Base-by-base conservation (phyloP, 768 basidiomycete species). In the Hericium alpestre region DNA sequence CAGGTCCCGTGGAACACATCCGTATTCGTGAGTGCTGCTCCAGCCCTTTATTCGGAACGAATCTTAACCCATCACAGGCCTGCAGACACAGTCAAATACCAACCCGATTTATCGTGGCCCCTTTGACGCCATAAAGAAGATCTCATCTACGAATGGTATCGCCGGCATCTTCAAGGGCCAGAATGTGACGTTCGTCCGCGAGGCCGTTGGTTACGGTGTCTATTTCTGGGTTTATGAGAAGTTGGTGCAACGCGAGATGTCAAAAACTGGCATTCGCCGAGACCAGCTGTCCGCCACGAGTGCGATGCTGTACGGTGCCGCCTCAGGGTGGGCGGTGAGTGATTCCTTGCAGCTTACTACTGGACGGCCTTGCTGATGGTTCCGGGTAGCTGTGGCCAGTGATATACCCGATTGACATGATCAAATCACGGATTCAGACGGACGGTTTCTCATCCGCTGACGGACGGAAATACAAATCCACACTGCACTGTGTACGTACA, bases 1-100 rank as follows among this genome's bases (percentile, higher is more conserved):
- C 93, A 0, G 93, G 93, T 1, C 95, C 94, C 6, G 94, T 98
- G 16, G 94, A 98, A 70, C 94, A 97, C 67, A 93, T 97, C 67
- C 90, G 94, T 73, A 98, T 97, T 62, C 85, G 91, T 92, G 63
- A 68, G 87, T 61, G 39, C n/a, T 49, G 43, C 38, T 56, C 43
- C 62, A 51, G 54, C 32, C 38, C 58, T 53, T 20, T 39, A 51
- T 48, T 39, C 12, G 61, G 39, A 40, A 54, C 20, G 25, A 16
- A 10, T 27, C 22, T 13, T 12, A 22, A 47, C 22, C 38, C 38
- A n/a, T 27, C 9, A 10, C 63, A 94, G 91, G 93, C 55, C 74
- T 98, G 23, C 95, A 98, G 72, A 94, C 90, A 1, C 95, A 97
- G 67, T 84, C 87, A 7, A 80, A 83, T 41, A 81, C 74, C 11